Base-by-base conservation (phyloP, 2,329 filamentous ascomycete species). In the Aspergillus sp. region DNA sequence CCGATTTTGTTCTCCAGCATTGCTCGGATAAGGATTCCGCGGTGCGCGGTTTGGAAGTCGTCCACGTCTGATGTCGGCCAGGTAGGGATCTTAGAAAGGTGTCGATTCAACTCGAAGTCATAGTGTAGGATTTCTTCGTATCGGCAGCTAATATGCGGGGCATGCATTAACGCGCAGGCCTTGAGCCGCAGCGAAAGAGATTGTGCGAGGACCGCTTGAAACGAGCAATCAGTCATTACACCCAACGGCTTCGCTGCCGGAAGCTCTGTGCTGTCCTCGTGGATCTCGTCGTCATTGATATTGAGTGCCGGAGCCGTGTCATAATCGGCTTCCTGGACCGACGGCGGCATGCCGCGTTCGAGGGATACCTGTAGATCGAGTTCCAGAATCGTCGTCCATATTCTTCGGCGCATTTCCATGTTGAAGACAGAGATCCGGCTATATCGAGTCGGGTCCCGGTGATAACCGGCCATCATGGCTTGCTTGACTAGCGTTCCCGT, bases 321-420 rank as follows among this genome's bases (percentile, higher is more conserved):
- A 59, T 82, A 84, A 55, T 80, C 76, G 0, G 71, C 71, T 11
- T 71, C 69, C 47, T 77, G 76, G 13, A 80, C 58, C 1, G 73
- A 75, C 41, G 83, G 80, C 2, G 82, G 79, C 73, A 86, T 82
- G 0, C 85, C 85, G 11, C 78, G 77, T 62, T 86, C 83, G 13
- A 86, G 72, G 1, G 83, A 82, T 0, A 82, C 78, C 64, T 86
- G 83, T 2, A 86, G 69, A 58, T 87, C 84, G 25, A 86, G 71
- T 64, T 87, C 84, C 8, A 83, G 71, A 8, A 86, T 82, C 1
- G 84, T 85, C 2, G 77, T 78, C 85, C 85, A 87, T 2, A 87
- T 72, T 47, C 84, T 78, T 55, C 82, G 78, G 54, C 84, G 80
- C 79, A 79, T 78, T 63, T 80, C 78, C 56, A 74, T 74, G 32